Base-by-base conservation (phyloP, 139 green algal genomes). In the Choricystis sp. region DNA sequence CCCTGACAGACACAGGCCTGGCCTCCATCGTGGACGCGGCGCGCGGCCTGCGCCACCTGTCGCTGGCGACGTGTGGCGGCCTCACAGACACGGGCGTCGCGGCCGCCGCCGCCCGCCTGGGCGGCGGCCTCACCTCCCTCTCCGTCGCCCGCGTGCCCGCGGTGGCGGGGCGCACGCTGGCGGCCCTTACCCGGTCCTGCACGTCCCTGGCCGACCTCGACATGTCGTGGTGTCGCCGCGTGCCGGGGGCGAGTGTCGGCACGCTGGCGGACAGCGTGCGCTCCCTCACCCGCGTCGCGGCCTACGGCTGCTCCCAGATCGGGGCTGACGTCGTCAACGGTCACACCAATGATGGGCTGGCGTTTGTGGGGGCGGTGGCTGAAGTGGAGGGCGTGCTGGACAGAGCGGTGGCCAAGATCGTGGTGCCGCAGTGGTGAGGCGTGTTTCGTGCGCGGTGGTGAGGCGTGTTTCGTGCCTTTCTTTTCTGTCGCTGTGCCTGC, bases 191-290 rank as follows among this genome's bases (percentile, higher is more conserved):
- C 19, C 31, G 27, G 19, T 26, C 31, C 26, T 69, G 64, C 59
- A 9, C 19, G 48, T 49, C 24, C 21, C 60, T 85, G 55, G 55
- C 77, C 49, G 56, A 67, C 26, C 59, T 83, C 62, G 74, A 86
- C 61, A 59, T 83, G 49, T 74, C 62, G 9, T 86, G 72, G 66
- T 86, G 79, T 56, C 55, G 77, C 20, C 29, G 63, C 22, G 3
- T 85, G 22, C 16, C 59, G 2, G 49, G 70, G 3, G 49, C 49
- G 23, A 63, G 67, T 24, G 61, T 87, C 31, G 81, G 78, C 2
- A 29, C 69, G 62, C 59, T 87, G 63, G 78, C 62, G n/a, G 81
- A 87, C 56, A 25, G 9, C 21, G 83, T 72, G 65, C 26, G 22
- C 4, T 3, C 26, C 3, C 63, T 87, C 40, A 19, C 22, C 24